Evolutionary conservation across 2,329 filamentous ascomycete species (phyloP), one percentile per base, ranked within the genome.

Genomic region (Paracorniculantispora psalliotae): DNA sequence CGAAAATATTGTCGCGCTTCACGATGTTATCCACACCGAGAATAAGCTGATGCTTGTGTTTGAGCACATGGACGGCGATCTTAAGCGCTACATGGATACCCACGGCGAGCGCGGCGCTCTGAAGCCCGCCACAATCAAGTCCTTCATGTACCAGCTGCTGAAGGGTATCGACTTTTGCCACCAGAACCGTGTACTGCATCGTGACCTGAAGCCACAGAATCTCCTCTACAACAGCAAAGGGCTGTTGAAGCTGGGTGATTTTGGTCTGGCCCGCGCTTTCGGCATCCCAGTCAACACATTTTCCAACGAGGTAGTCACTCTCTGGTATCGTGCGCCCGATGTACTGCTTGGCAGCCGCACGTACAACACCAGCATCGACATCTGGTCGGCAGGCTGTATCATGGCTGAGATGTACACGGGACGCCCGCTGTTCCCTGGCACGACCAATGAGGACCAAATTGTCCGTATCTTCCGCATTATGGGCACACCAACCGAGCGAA

Each of bases 391-490:
- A 7, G 94, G 94, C 59, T 99, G 94, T 74, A 99, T 99, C 79
- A 97, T 99, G 94, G 94, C 94, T 10, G 94, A 99, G 76, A 97
- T 99, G 92, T 97, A 96, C 74, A 97, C 93, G 0, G 94, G 94
- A 4, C 85, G 94, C 19, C 94, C 94, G 0, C 82, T 99, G 7
- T 99, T 99, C 77, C 94, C 94, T 0, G 94, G 94, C 60, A 99
- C 94, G 1, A 97, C 94, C 39, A 99, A 99, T 72, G 94, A 99
- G 74, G 94, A 99, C 71, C 94, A 99, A 73, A 87, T 97, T 54
- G 83, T 96, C 63, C 92, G 96, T 72, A 99, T 99, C 73, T 99
- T 99, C 82, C 86, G 94, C 61, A 88, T 99, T 62, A 99, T 99
- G 94, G 94, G 94, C 62, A 99, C 94, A 0, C 94, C 94, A 0